These are phyloP conservation scores for Pyrus hybrid DNA, from an alignment of 331 rosid genomes.

Conservation along the genomic window DNA sequence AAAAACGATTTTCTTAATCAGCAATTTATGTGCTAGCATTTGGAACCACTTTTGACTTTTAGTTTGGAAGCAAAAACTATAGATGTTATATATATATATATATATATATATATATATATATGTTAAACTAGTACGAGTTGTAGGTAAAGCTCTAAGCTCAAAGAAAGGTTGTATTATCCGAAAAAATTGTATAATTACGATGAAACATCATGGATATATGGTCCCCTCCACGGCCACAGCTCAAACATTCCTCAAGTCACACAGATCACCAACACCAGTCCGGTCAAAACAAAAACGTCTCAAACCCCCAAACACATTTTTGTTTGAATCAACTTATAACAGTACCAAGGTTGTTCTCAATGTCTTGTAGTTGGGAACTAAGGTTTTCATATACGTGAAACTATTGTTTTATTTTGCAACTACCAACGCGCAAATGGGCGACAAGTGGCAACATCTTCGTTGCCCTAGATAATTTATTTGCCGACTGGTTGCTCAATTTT, in stretches of 20 bases:
- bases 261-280: conserved; percentile 3
- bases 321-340: background rate
- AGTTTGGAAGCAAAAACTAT: background rate
- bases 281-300: conserved; percentile 12
- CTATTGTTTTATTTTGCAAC: conserved; percentile 6
- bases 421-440: conserved; percentile 21
- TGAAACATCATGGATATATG: conserved; percentile 30
- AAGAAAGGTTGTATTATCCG: conserved; percentile 4
- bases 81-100: too few relatives aligned
- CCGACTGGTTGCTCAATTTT: background rate
- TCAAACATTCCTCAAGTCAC: conserved; percentile 34
- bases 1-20: too few relatives aligned
- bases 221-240: conserved; percentile 33
- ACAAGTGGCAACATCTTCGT: conserved; percentile 34
- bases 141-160: conserved; percentile 11
- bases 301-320: conserved; percentile 6
- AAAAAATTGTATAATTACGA: conserved; percentile 6
- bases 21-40: too few relatives aligned
- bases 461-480: background rate
- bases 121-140: background rate
- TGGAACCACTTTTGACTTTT: background rate
- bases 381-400: background rate
- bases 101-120: too few relatives aligned
- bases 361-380: conserved; percentile 17
- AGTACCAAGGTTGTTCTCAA: conserved; percentile 11